Conservation (phyloP, 1,284 basidiomycete species). For the Boletus semigastroideus region DNA sequence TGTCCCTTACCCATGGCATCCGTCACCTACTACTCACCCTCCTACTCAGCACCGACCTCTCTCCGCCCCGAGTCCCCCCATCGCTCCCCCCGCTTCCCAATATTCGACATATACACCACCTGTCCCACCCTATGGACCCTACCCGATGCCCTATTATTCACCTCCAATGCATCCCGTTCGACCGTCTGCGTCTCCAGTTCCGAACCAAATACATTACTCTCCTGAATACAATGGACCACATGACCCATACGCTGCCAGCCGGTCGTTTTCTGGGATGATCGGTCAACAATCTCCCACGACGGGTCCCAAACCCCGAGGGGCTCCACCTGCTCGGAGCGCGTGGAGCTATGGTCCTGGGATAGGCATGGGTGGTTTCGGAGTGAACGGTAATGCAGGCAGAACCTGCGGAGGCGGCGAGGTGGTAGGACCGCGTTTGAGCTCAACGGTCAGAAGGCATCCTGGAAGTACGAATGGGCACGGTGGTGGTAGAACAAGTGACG, state of each 20-base stretch:
- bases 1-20: constrained; percentile 44
- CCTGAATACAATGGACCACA: constrained; percentile 32
- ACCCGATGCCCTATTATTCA: constrained; percentile 50
- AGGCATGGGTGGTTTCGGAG: constrained; percentile 42
- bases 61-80: constrained; percentile 32
- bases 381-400: constrained; percentile 25
- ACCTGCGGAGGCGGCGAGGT: constrained; percentile 39
- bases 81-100: constrained; percentile 33
- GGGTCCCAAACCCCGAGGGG: constrained; percentile 37
- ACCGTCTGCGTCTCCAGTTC: constrained; percentile 34
- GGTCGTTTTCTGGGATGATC: constrained; percentile 26
- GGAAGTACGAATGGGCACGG: constrained; percentile 49
- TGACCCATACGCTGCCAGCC: constrained; percentile 29
- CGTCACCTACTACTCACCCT: constrained; percentile 25
- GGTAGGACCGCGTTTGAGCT: constrained; percentile 63
- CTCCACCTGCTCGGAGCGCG: constrained; percentile 47
- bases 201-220: constrained; percentile 32
- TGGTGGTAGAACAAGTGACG: constrained; percentile 65
- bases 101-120: constrained; percentile 41
- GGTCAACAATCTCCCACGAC: constrained; percentile 31
- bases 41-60: constrained; percentile 36
- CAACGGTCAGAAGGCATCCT: constrained; percentile 49
- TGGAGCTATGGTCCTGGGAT: constrained; percentile 73
- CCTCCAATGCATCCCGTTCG: constrained; percentile 42
- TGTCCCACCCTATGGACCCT: constrained; percentile 39